Conservation (phyloP, 2,329 filamentous ascomycete genomes). For the Monascus ruber region DNA sequence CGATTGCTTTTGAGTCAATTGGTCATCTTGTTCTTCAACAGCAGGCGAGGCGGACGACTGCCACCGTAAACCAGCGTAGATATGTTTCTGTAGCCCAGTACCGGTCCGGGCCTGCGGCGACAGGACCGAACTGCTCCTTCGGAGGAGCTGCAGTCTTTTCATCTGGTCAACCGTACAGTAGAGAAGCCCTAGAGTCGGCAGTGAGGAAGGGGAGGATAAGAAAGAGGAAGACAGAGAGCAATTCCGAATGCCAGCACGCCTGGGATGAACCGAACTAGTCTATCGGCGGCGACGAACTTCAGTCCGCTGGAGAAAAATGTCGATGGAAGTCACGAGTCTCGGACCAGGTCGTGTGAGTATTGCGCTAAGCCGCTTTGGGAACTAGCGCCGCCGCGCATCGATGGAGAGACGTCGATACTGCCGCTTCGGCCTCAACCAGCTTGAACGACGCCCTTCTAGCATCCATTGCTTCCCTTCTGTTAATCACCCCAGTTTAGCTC, state of each 20-base stretch:
- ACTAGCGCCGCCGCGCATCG: constrained; percentile 15
- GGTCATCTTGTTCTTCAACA: constrained; percentile 15
- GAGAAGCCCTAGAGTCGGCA: not conserved
- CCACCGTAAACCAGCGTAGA: constrained; percentile 24
- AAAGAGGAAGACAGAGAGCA: constrained; percentile 7
- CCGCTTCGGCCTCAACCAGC: constrained; percentile 19
- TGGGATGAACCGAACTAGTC: constrained; percentile 5
- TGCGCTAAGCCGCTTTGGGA: constrained; percentile 16
- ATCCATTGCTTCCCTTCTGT: constrained; percentile 1
- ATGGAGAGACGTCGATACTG: constrained; percentile 8
- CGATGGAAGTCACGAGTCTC: constrained; percentile 7
- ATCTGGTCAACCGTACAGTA: constrained; percentile 25
- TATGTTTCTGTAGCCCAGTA: constrained; percentile 25
- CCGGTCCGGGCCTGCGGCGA: constrained; percentile 35
- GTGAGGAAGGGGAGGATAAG: constrained; percentile 3
- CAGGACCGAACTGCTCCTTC: constrained; percentile 42
- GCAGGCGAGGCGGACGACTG: constrained; percentile 31
- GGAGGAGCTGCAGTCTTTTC: constrained; percentile 41
- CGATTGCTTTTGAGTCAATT: constrained; percentile 15
- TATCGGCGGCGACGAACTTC: not conserved
- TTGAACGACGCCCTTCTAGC: constrained; percentile 10
- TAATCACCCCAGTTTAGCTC: too few relatives aligned
- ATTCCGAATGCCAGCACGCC: too few relatives aligned
- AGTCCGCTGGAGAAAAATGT: not conserved
- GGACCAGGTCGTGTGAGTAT: constrained; percentile 18